Percentiles rank a stretch among this genome's conserved stretches.
Conservation (phyloP, 148 eudicot genomes). For the Silene conica region DNA sequence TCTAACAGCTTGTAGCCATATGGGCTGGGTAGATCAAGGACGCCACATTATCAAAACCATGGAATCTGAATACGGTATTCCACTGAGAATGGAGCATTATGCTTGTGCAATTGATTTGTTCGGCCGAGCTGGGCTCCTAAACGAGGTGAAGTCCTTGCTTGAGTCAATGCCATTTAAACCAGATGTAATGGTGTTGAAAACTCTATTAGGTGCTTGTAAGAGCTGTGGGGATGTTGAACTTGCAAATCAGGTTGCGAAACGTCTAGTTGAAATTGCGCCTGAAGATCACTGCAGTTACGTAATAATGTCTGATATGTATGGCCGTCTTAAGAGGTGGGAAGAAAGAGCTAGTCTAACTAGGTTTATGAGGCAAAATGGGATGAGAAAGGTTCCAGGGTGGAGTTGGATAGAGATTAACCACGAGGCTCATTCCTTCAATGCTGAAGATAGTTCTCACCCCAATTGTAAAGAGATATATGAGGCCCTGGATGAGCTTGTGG, state of each 20-base stretch:
- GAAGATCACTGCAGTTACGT: conserved; percentile 67
- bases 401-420: conserved; percentile 67
- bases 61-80: conserved; percentile 50
- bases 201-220: conserved; percentile 63
- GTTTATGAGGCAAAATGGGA: conserved; percentile 61
- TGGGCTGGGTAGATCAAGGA: conserved; percentile 73
- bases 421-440: conserved; percentile 59
- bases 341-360: conserved; percentile 52
- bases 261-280: conserved; percentile 57
- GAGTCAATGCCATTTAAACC: conserved; percentile 72
- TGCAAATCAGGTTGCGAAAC: conserved; percentile 49
- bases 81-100: conserved; percentile 72
- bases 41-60: conserved; percentile 37
- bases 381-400: conserved; percentile 78
- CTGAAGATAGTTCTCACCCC: conserved; percentile 53
- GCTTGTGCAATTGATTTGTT: conserved; percentile 69
- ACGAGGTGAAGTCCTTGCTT: conserved; percentile 49
- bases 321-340: conserved; percentile 56
- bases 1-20: conserved; percentile 78
- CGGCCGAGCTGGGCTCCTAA: conserved; percentile 65
- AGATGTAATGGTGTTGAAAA: conserved; percentile 69
- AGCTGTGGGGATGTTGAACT: conserved; percentile 57
- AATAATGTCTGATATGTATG: conserved; percentile 61
- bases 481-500: conserved; percentile 32
- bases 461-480: conserved; percentile 37